Base-by-base conservation (phyloP, 352 stramenopile genomes). In the Globisporangium ultimum region DNA sequence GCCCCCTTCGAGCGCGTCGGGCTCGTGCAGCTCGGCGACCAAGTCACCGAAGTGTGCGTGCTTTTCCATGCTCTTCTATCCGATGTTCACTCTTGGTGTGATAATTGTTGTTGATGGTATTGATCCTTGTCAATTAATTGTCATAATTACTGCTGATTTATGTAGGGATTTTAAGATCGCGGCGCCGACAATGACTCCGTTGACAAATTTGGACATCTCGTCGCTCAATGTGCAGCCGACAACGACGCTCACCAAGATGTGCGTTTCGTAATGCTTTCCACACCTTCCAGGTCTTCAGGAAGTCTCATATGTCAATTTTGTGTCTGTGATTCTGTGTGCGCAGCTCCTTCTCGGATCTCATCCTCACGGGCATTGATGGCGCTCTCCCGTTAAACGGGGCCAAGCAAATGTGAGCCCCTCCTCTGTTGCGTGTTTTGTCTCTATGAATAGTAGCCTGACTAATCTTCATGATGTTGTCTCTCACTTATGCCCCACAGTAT, bases 1-100 rank as follows among this genome's bases (percentile, higher is more conserved):
- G 75, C 76, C 0, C 82, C 79, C 2, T 91, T 91, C 59, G 74
- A 91, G 55, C 79, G 80, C 52, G 70, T 87, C 21, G 82, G 82
- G n/a, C 74, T 91, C 45, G 32, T 89, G 42, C 82, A 91, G 61
- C 65, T 88, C 8, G 68, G 65, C 41, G 63, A 70, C 18, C 58
- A 76, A 43, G 76, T 91, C 14, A 71, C 67, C 11, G 60, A 78
- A 18, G 62, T 91, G 61, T 65, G 65, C 18, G 67, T 65, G n/a
- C n/a, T 20, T 28, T 40, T 43, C 0, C 13, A 17, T 42, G 38
- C 14, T 43, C 14, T 43, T 43, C 38, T 17, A 43, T 43, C 12
- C 10, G 15, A 24, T 10, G 24, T 14, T 54, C 32, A 28, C 17
- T 34, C 22, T 22, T 51, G 46, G 13, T 51, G 12, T 51, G 28